phyloP scores from a whole-genome alignment of 495 filamentous ascomycete genomes.

The Apodospora peruviana region DNA sequence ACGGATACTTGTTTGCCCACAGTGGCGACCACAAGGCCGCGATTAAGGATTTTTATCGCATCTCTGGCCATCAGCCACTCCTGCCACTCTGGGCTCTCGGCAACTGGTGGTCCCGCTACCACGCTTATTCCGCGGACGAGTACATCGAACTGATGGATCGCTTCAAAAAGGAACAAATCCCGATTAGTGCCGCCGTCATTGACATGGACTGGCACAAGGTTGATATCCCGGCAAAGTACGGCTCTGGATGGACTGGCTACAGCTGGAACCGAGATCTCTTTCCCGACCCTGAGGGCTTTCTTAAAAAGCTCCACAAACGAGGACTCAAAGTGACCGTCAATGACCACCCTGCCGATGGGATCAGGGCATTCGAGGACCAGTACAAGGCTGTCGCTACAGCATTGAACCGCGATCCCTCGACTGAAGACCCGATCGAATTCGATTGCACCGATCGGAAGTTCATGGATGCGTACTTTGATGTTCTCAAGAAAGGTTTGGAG shows the following conservation, averaged over 20 bases:
- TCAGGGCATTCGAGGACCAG: constrained; percentile 45
- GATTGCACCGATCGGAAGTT: constrained; percentile 47
- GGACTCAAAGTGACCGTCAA: constrained; percentile 46
- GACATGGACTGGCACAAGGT: constrained; percentile 63
- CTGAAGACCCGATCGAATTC: constrained; percentile 46
- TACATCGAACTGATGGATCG: constrained; percentile 48
- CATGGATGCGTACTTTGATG: constrained; percentile 52
- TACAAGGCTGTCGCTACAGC: constrained; percentile 48
- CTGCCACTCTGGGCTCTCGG: constrained; percentile 54
- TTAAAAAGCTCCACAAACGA: constrained; percentile 36
- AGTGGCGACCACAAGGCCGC: constrained; percentile 48
- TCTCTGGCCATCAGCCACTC: constrained; percentile 51
- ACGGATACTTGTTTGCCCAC: constrained; percentile 56
- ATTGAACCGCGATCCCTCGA: constrained; percentile 36
- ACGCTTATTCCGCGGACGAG: constrained; percentile 45
- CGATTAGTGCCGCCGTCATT: constrained; percentile 49
- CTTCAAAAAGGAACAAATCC: constrained; percentile 42
- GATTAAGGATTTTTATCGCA: constrained; percentile 48
- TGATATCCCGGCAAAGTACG: constrained; percentile 20
- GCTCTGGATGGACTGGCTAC: constrained; percentile 56
- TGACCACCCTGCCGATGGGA: constrained; percentile 52
- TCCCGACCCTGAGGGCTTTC: constrained; percentile 42
- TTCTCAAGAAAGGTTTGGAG: constrained; percentile 48
- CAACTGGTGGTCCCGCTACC: constrained; percentile 60
- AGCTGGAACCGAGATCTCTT: constrained; percentile 54